Base-by-base conservation (phyloP, 2,329 filamentous ascomycete species). In the Monilinia polystroma region DNA sequence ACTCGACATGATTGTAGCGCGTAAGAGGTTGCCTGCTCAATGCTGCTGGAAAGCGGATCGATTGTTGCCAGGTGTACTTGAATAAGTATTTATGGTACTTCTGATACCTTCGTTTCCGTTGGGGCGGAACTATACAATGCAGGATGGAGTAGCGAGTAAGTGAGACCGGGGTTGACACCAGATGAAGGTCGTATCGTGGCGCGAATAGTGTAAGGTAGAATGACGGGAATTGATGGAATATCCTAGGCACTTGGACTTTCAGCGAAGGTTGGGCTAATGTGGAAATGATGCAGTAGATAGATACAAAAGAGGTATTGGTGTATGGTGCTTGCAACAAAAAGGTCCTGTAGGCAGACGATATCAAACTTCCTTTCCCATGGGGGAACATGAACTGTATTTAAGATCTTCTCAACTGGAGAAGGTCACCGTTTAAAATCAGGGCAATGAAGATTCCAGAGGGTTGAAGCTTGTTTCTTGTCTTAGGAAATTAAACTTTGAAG, bases 391-490 rank as follows among this genome's bases (percentile, higher is more conserved):
- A 51, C 45, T 51, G 43, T 60, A 60, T 60, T 60, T 60, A 51
- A 51, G 12, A 23, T 51, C 20, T 51, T 38, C 16, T 60, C 29
- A 23, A 38, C 58, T 20, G 14, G 45, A 38, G 57, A 11, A 23
- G 29, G 29, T 38, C 14, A 38, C 20, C 58, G 20, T 51, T 29
- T 51, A 20, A 51, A 51, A 60, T 38, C 14, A 38, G 8, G 45
- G 20, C 6, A 60, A 26, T 8, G 45, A 35, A 23, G 12, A 18
- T 26, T 41, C 12, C n/a, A 51, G 26, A 52, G 56, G 52, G 62
- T 55, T 56, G 29, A 64, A 56, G 52, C 63, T 58, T 57, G 63
- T 58, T 58, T 41, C 29, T 58, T 29, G 32, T 53, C 41, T 64
- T 58, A 26, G 43, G 53, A 47, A 64, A 58, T 57, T 11, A 47